These are phyloP conservation scores for Metschnikowia baotianmanensis DNA, from an alignment of 805 yeast species.

Conservation along the genomic window DNA sequence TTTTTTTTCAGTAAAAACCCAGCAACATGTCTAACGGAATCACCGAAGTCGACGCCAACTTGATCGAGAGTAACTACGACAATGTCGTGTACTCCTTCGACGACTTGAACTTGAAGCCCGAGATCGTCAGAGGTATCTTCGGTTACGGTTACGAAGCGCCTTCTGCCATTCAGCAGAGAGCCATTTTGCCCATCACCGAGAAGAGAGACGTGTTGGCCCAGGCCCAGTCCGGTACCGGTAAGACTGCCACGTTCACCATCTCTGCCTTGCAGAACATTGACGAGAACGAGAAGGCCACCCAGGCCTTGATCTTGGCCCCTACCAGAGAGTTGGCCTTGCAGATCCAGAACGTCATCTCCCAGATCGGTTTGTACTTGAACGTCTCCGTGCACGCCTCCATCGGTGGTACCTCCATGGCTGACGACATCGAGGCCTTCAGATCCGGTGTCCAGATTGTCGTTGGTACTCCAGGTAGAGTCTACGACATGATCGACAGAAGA, in stretches of 20 bases:
- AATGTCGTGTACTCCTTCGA: constrained; percentile 74
- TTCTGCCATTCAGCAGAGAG: constrained; percentile 79
- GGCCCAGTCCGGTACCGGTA: constrained; percentile 89
- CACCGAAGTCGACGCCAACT: constrained; percentile 75
- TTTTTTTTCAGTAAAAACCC: background rate
- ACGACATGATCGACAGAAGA: constrained; percentile 92
- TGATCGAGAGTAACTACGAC: constrained; percentile 94
- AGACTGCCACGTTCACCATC: constrained; percentile 85
- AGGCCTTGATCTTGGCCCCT: constrained; percentile 94
- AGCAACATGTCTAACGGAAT: constrained; percentile 61
- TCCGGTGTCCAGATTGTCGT: constrained; percentile 90
- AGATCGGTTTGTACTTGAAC: constrained; percentile 87
- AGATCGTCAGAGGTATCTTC: constrained; percentile 70
- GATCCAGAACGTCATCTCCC: constrained; percentile 89
- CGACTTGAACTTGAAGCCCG: constrained; percentile 70
- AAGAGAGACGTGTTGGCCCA: constrained; percentile 77
- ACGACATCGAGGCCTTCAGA: constrained; percentile 80
- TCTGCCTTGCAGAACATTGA: constrained; percentile 74
- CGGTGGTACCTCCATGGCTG: constrained; percentile 91
- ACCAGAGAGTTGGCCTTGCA: constrained; percentile 97
- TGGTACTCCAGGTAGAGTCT: constrained; percentile 98
- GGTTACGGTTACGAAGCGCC: constrained; percentile 82
- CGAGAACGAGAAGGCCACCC: constrained; percentile 67
- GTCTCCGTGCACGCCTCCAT: constrained; percentile 93
- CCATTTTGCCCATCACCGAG: constrained; percentile 72